phyloP scores from a whole-genome alignment of 139 green algal genomes.

The Coelastrella sp. region DNA sequence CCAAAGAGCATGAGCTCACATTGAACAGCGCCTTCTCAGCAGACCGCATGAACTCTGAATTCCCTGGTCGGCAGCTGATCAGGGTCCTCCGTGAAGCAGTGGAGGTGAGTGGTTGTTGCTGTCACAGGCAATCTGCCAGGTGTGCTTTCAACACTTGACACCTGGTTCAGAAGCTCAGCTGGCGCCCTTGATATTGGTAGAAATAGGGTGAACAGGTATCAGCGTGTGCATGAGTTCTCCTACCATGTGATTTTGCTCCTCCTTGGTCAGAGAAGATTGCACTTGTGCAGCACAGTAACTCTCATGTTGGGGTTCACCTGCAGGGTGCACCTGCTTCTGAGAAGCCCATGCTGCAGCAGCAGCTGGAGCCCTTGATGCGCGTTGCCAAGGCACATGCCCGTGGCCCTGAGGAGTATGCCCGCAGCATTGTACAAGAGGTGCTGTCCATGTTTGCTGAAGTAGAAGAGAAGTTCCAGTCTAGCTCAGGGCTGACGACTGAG shows the following conservation, averaged over 20 bases:
- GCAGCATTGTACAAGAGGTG: conserved; percentile 62
- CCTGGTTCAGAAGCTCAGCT: too few species aligned
- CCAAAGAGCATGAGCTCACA: conserved; percentile 61
- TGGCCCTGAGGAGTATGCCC: conserved; percentile 73
- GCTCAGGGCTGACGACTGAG: conserved; percentile 70
- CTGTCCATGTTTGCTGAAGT: conserved; percentile 85
- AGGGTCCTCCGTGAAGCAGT: conserved; percentile 20
- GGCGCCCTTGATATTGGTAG: too few species aligned
- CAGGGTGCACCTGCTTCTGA: conserved; percentile 49
- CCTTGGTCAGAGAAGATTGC: not conserved
- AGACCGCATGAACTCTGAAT: conserved; percentile 16
- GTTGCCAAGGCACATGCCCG: conserved; percentile 72
- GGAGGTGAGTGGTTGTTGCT: not conserved
- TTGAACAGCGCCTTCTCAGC: conserved; percentile 44
- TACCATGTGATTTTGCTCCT: not conserved
- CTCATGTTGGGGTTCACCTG: too few species aligned
- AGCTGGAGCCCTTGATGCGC: conserved; percentile 75
- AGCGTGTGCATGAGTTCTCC: too few species aligned
- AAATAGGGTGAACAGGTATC: too few species aligned
- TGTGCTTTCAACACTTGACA: too few species aligned
- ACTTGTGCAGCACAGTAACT: not conserved
- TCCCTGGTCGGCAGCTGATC: conserved; percentile 20
- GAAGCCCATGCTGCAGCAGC: conserved; percentile 49
- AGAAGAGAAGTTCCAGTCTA: conserved; percentile 78
- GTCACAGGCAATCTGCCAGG: not conserved